Conservation (phyloP, 169 alveolate genomes). For the Neospora caninum region DNA sequence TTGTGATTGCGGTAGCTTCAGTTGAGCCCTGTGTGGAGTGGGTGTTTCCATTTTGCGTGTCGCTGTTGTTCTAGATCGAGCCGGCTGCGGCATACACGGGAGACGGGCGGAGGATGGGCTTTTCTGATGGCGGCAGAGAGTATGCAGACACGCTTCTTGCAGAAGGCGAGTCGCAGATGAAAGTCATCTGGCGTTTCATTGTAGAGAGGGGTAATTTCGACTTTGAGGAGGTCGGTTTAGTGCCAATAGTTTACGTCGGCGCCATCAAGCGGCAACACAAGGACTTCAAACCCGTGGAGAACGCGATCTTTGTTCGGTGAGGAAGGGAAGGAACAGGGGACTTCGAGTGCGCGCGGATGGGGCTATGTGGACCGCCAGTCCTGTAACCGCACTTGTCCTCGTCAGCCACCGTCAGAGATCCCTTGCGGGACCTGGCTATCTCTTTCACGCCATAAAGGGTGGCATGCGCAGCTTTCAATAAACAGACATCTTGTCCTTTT, state of each 20-base stretch:
- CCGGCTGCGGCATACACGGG: conserved; percentile 55
- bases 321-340: background rate
- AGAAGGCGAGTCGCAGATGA: conserved; percentile 56
- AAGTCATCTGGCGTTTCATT: conserved; percentile 58
- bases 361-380: background rate
- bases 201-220: conserved; percentile 64
- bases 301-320: conserved; percentile 61
- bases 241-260: conserved; percentile 66
- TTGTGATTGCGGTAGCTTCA: too few species aligned
- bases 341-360: background rate
- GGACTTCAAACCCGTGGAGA: conserved; percentile 36
- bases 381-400: too few species aligned
- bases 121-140: conserved; percentile 42
- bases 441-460: too few species aligned
- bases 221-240: conserved; percentile 55
- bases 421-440: too few species aligned
- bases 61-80: conserved; percentile 37
- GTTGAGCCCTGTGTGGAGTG: too few species aligned
- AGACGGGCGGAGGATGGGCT: conserved; percentile 60
- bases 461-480: too few species aligned
- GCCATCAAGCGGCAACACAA: conserved; percentile 45
- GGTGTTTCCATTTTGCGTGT: too few species aligned
- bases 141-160: conserved; percentile 36
- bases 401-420: too few species aligned
- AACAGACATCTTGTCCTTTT: too few species aligned